Evolutionary conservation across 805 yeast species (phyloP), one percentile per base, ranked within the genome.

Genomic region (Grigorovia transvaalensis): DNA sequence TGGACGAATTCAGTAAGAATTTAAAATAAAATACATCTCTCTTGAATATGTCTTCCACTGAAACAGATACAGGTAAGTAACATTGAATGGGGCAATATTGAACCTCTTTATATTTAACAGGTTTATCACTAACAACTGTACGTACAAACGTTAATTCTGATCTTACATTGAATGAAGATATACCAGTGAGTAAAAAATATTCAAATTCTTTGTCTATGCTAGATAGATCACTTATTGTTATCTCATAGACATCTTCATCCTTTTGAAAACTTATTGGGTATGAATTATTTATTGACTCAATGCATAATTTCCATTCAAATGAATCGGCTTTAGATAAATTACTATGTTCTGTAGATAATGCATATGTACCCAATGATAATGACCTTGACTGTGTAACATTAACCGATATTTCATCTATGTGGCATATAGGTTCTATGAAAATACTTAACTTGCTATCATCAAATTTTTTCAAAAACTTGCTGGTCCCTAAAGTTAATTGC

Each of bases 1-100:
- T 49, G 0, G 66, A 60, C 11, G 69, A 56, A 42, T 58, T 61
- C 11, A 67, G 49, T 15, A 61, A 50, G 46, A 65, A 65, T 45
- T 65, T 65, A 52, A 65, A 67, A 47, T 54, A 61, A 40, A 65
- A 61, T 4, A 55, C 44, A 33, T 60, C 63, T 23, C 51, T 59
- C 41, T 61, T 60, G 49, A 60, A 61, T 19, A 65, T 61, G 46
- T 67, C 69, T 50, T 66, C 69, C 8, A 66, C 67, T 7, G 69
- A 62, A 9, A 67, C 68, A 9, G 65, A 62, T 1, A 67, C 50
- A 3, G 68, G 67, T 9, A 66, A 52, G 44, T 55, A 54, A 41
- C 63, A 57, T 20, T 57, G 51, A 7, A 63, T 52, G 7, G 45
- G 30, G 6, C 56, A 42, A 4, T 43, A 17, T 33, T 55, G 55